A percentile compares a stretch with the other conserved stretches of the same genome.
Conservation (phyloP, 352 stramenopile species). For the Phytophthora citrophthora region DNA sequence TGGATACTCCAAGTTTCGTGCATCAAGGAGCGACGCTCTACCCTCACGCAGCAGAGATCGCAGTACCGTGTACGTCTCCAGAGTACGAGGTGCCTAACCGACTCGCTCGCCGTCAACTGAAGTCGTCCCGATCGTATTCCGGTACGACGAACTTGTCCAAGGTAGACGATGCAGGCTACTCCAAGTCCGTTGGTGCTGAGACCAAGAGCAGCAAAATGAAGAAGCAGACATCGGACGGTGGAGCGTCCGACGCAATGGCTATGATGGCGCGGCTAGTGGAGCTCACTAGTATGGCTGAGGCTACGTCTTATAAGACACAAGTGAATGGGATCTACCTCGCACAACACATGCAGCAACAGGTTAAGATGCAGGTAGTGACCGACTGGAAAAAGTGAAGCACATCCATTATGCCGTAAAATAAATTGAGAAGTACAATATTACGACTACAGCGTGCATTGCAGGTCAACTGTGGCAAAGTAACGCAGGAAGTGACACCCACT, state of each 20-base stretch:
- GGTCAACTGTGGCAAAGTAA: conserved; percentile 4
- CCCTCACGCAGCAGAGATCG: conserved; percentile 15
- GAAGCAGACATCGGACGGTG: conserved; percentile 14
- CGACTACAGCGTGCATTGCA: background rate
- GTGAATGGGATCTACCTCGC: conserved; percentile 40
- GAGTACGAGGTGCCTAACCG: conserved; percentile 28
- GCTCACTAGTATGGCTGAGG: conserved; percentile 37
- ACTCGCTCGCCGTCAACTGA: background rate
- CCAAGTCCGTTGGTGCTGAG: conserved; percentile 15
- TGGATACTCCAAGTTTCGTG: conserved; percentile 14
- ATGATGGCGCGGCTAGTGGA: conserved; percentile 35
- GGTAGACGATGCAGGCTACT: conserved; percentile 15
- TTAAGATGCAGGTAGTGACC: conserved; percentile 12
- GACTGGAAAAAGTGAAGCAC: conserved; percentile 25
- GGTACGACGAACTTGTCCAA: conserved; percentile 8
- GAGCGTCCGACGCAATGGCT: conserved; percentile 7
- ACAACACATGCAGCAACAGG: conserved; percentile 33
- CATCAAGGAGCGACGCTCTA: conserved; percentile 12
- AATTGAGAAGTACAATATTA: conserved; percentile 4
- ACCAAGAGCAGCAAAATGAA: conserved; percentile 8
- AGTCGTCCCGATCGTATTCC: conserved; percentile 22
- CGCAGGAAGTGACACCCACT: background rate
- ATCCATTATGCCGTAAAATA: conserved; percentile 19
- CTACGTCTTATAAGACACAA: conserved; percentile 37
- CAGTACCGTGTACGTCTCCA: conserved; percentile 19